Evolutionary conservation across 1,284 basidiomycete genomes (phyloP).

Genomic region (Ganoderma lucidum): DNA sequence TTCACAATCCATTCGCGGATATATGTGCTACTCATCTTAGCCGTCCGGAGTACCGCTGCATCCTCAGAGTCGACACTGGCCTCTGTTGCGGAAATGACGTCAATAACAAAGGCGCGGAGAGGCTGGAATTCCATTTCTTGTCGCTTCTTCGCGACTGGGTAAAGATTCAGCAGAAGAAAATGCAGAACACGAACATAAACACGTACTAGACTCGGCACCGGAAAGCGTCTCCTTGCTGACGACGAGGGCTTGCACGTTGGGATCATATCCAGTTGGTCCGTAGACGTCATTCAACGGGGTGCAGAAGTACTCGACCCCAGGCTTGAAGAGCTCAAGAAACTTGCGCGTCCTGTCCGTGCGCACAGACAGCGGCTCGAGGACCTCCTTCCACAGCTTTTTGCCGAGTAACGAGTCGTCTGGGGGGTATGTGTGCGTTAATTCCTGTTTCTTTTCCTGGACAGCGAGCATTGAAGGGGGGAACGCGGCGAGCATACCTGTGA

Average conservation of each 20-base stretch:
- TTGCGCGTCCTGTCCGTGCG: constrained; percentile 64
- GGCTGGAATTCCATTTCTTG: constrained; percentile 61
- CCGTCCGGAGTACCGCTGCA: constrained; percentile 69
- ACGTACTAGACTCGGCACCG: constrained; percentile 78
- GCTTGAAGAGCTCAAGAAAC: constrained; percentile 77
- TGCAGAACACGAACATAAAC: neutral
- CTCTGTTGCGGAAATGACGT: constrained; percentile 80
- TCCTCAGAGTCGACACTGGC: constrained; percentile 68
- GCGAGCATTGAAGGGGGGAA: too few relatives aligned
- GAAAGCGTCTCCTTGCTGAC: constrained; percentile 86
- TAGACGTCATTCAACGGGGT: constrained; percentile 84
- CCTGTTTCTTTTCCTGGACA: neutral
- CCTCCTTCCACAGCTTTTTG: constrained; percentile 76
- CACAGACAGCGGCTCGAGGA: constrained; percentile 71
- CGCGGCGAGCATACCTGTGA: constrained; percentile 67
- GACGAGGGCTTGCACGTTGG: constrained; percentile 86
- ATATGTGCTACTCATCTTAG: constrained; percentile 92
- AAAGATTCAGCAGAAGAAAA: constrained; percentile 3
- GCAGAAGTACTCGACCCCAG: constrained; percentile 67
- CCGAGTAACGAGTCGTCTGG: constrained; percentile 78
- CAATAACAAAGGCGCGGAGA: constrained; percentile 80
- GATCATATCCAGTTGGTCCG: constrained; percentile 88
- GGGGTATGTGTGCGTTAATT: neutral
- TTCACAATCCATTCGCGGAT: constrained; percentile 86
- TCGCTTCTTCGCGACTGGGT: constrained; percentile 69